Evolutionary conservation across 352 stramenopile genomes (phyloP).

Genomic region (Globisporangium acanthophoron): DNA sequence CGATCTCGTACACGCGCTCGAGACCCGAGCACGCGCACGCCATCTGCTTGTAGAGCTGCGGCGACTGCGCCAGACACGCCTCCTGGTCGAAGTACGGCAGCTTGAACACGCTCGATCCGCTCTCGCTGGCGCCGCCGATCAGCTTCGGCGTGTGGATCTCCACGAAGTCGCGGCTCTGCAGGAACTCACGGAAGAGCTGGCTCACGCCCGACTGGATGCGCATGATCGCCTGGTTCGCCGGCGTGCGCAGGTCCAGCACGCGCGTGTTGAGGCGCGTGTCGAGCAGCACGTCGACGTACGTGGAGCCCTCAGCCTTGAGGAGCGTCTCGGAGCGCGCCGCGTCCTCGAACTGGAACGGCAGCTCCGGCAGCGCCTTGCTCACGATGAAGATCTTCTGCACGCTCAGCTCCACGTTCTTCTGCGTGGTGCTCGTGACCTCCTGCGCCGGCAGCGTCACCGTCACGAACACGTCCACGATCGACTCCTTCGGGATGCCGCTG

Average conservation of each 20-base stretch:
- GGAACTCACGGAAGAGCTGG: constrained; percentile 96
- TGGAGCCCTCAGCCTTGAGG: constrained; percentile 77
- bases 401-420: constrained; percentile 94
- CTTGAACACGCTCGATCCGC: constrained; percentile 97
- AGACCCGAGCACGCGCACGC: constrained; percentile 96
- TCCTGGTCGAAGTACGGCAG: constrained; percentile 98
- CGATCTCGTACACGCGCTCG: constrained; percentile 98
- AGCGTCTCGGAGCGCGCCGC: constrained; percentile 86
- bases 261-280: constrained; percentile 95
- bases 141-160: constrained; percentile 99
- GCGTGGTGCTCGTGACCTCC: constrained; percentile 91
- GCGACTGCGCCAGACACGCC: constrained; percentile 95
- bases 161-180: constrained; percentile 94
- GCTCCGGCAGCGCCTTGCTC: constrained; percentile 88
- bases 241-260: constrained; percentile 96
- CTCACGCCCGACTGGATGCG: constrained; percentile 95
- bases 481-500: constrained; percentile 92
- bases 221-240: constrained; percentile 98
- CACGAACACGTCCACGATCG: constrained; percentile 95
- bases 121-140: constrained; percentile 95
- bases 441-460: constrained; percentile 85
- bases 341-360: constrained; percentile 95
- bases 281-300: constrained; percentile 82
- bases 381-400: constrained; percentile 95
- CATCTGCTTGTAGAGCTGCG: constrained; percentile 99